Evolutionary conservation across 768 basidiomycete genomes (phyloP).

Genomic region (Kwoniella newhampshirensis): DNA sequence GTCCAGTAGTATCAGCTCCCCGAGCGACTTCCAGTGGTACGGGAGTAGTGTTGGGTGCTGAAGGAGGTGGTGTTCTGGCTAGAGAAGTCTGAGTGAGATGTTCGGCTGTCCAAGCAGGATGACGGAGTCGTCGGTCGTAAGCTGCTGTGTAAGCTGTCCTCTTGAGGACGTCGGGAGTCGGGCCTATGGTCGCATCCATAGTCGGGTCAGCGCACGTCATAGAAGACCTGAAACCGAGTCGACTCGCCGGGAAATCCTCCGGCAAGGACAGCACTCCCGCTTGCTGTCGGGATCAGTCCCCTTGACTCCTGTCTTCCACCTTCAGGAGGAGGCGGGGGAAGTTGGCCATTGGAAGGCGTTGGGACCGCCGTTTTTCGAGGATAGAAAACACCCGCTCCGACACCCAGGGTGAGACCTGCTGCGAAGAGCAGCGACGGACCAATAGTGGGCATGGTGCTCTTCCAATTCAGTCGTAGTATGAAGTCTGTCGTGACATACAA

Average conservation of each 20-base stretch:
- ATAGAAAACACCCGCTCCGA: slow-evolving; percentile 58
- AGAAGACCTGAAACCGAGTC: not conserved
- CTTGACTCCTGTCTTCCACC: slow-evolving; percentile 56
- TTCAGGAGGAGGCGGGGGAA: slow-evolving; percentile 58
- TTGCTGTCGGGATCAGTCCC: slow-evolving; percentile 54
- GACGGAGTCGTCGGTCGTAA: slow-evolving; percentile 84
- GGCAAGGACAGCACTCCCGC: slow-evolving; percentile 26
- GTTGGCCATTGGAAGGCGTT: slow-evolving; percentile 33
- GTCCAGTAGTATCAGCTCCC: slow-evolving; percentile 28
- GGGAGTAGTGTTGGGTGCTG: slow-evolving; percentile 46
- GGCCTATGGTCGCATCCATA: slow-evolving; percentile 60
- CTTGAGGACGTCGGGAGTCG: slow-evolving; percentile 73
- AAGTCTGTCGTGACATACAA: not conserved
- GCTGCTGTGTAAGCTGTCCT: slow-evolving; percentile 81
- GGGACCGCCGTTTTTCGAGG: slow-evolving; percentile 43
- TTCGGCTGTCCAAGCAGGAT: slow-evolving; percentile 97
- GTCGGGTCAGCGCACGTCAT: not conserved
- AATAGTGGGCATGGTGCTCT: slow-evolving; percentile 36
- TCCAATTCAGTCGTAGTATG: not conserved
- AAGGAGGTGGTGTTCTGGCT: slow-evolving; percentile 56
- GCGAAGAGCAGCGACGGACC: slow-evolving; percentile 63
- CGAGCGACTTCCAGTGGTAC: slow-evolving; percentile 45
- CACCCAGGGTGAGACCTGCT: slow-evolving; percentile 76
- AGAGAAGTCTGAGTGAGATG: slow-evolving; percentile 81
- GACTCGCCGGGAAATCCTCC: slow-evolving; percentile 74